phyloP scores from a whole-genome alignment of 2,329 filamentous ascomycete species.

The Epichloe sylvatica region DNA sequence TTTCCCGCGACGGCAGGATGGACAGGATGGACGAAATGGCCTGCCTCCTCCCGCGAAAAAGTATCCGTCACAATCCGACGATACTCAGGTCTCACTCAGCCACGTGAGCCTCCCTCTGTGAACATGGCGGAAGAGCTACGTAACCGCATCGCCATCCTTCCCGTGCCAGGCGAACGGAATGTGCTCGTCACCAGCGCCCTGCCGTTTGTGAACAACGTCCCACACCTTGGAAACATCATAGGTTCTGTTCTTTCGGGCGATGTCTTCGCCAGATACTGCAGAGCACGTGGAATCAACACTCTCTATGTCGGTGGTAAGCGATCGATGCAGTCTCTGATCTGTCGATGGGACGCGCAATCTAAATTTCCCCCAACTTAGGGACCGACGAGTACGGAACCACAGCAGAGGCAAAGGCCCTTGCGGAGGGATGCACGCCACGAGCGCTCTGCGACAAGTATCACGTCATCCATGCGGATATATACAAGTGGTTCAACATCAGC shows the following conservation, averaged over 20 bases:
- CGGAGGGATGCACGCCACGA: conserved; percentile 60
- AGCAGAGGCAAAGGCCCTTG: conserved; percentile 75
- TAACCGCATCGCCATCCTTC: not conserved
- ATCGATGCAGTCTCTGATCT: not conserved
- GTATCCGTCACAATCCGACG: too few relatives aligned
- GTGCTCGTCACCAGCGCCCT: conserved; percentile 6
- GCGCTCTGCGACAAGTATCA: conserved; percentile 78
- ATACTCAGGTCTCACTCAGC: too few relatives aligned
- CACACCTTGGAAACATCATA: conserved; percentile 6
- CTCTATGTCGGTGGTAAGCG: conserved; percentile 56
- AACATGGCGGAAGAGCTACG: too few relatives aligned
- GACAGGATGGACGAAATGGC: too few relatives aligned
- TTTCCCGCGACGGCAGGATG: too few relatives aligned
- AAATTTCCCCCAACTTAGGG: not conserved
- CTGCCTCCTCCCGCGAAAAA: too few relatives aligned
- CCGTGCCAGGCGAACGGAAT: conserved; percentile 2
- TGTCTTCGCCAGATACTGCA: conserved; percentile 29
- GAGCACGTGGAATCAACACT: conserved; percentile 57
- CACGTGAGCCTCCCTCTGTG: too few relatives aligned
- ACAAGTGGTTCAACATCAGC: conserved; percentile 78
- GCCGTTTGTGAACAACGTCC: conserved; percentile 5
- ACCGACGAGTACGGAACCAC: conserved; percentile 75
- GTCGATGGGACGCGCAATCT: too few relatives aligned
- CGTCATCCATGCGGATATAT: conserved; percentile 67
- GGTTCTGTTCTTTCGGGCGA: conserved; percentile 5